Evolutionary conservation across 2,329 filamentous ascomycete species (phyloP), one percentile per base, ranked within the genome.

Genomic region (Cladophialophora exuberans): DNA sequence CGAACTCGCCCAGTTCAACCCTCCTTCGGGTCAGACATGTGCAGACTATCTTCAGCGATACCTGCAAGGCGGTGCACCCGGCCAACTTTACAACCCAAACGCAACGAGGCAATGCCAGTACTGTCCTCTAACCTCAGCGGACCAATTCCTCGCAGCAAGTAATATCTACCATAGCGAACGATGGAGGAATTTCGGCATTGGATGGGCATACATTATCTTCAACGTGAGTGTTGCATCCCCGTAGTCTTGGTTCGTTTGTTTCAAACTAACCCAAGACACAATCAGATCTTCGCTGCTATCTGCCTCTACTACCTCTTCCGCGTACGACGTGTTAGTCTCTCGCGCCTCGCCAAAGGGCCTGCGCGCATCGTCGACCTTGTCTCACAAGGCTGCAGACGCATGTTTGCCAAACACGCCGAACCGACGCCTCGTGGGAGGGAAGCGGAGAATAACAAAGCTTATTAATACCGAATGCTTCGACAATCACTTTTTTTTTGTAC

Each of bases 131-230:
- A 62, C 61, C 13, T 70, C 67, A 54, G 69, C 70, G 4, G 70
- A 75, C 62, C 69, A 76, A 46, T 77, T 76, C 52, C 64, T 76
- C 26, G 65, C 75, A 0, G 55, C 57, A 0, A 76, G 83, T 42
- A 73, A 76, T 43, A 77, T 81, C 52, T 66, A 75, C 55, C 89
- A 86, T 66, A 67, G 60, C 23, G 73, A 87, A 23, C 76, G 90
- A 13, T 96, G 90, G 90, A 82, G 90, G 51, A 90, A 96, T 63
- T 62, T 94, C 54, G 91, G 90, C 1, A 94, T 96, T 59, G 87
- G 86, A 62, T 64, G 82, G 33, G 86, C 85, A 1, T 96, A 91
- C 66, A 79, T 94, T 51, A 88, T 73, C 13, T 90, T 86, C 67
- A 96, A 95, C 44, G 52, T 59, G 23, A 56, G 54, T 43, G 3